Conservation (phyloP, 192 early-diverging fungal species). For the Backusella westeae region DNA sequence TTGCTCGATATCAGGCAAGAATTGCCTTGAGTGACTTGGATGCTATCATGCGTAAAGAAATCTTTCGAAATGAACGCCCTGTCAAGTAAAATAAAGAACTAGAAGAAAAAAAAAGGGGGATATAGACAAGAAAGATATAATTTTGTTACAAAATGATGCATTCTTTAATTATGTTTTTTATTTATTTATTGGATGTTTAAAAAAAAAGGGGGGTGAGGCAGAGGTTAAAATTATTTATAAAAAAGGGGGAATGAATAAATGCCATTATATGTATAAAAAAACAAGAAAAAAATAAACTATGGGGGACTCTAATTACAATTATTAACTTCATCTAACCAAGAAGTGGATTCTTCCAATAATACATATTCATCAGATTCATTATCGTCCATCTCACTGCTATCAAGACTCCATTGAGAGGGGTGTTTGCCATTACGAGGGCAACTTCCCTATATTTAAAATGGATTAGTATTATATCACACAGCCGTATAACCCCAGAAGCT, state of each 20-base stretch:
- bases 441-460: slow-evolving; percentile 3
- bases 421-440: slow-evolving; percentile 34
- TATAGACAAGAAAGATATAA: not conserved
- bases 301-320: too few species aligned
- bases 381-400: not conserved
- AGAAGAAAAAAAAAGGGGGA: not conserved
- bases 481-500: not conserved
- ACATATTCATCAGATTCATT: not conserved
- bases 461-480: not conserved
- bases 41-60: slow-evolving; percentile 48
- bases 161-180: not conserved
- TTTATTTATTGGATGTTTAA: not conserved
- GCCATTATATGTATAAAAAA: not conserved
- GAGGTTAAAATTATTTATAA: slow-evolving; percentile 1
- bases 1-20: slow-evolving; percentile 70
- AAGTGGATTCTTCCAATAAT: not conserved
- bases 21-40: slow-evolving; percentile 69
- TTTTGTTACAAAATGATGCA: not conserved
- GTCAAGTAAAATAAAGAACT: slow-evolving; percentile 6
- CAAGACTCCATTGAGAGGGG: slow-evolving; percentile 27
- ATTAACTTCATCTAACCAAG: not conserved
- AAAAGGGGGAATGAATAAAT: not conserved
- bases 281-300: slow-evolving; percentile 1
- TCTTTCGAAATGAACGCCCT: slow-evolving; percentile 19
- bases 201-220: not conserved